These are phyloP conservation scores for Endotrypanum monterogeii DNA, from an alignment of 208 protist species.

Conservation along the genomic window DNA sequence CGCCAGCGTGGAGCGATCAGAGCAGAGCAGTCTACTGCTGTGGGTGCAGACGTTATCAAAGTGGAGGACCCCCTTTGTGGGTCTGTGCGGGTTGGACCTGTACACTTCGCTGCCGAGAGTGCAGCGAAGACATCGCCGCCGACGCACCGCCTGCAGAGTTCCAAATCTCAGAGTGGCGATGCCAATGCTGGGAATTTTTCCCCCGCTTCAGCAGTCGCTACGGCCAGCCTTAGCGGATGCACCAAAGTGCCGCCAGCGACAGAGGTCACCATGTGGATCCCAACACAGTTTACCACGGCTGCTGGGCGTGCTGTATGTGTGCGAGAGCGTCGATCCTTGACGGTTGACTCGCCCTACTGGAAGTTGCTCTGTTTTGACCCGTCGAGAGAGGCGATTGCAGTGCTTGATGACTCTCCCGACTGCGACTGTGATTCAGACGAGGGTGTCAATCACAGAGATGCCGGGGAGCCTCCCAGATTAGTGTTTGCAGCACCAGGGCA, in stretches of 20 bases:
- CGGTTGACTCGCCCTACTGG: slow-evolving; percentile 44
- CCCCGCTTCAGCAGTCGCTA: background rate
- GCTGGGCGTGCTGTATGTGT: slow-evolving; percentile 61
- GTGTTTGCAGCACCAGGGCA: background rate
- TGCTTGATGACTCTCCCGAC: too few relatives aligned
- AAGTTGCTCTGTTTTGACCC: slow-evolving; percentile 34
- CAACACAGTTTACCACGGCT: slow-evolving; percentile 65
- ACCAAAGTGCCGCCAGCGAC: background rate
- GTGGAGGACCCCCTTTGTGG: background rate
- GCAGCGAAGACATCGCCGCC: background rate
- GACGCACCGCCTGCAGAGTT: background rate
- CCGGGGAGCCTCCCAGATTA: background rate
- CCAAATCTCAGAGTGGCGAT: background rate
- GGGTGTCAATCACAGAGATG: background rate
- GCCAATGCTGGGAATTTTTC: background rate
- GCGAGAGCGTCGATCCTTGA: slow-evolving; percentile 41
- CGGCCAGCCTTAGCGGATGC: background rate
- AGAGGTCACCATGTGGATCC: slow-evolving; percentile 34
- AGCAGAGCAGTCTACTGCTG: background rate
- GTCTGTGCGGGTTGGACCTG: background rate
- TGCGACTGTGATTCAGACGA: background rate
- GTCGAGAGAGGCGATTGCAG: slow-evolving; percentile 15
- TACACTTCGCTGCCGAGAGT: background rate
- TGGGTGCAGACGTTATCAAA: background rate
- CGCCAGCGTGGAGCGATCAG: background rate